Evolutionary conservation across 768 basidiomycete genomes (phyloP).

Genomic region (Leucocoprinus birnbaumii): DNA sequence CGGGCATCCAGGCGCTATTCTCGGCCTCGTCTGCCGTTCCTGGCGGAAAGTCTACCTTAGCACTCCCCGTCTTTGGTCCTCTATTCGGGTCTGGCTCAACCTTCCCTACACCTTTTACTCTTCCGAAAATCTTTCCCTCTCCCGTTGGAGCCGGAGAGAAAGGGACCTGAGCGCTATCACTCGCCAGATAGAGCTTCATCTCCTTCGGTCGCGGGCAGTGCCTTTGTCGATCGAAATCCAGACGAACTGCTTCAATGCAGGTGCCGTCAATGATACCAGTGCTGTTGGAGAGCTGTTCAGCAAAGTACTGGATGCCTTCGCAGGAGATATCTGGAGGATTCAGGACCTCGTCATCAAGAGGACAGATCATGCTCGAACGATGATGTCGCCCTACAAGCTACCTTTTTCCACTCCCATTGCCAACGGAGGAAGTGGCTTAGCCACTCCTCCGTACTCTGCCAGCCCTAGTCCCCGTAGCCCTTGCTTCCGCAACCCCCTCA

Average conservation of each 20-base stretch:
- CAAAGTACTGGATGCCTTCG: slow-evolving; percentile 4
- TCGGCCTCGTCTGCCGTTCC: slow-evolving; percentile 8
- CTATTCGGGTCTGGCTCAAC: slow-evolving; percentile 11
- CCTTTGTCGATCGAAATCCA: slow-evolving; percentile 11
- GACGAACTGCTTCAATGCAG: slow-evolving; percentile 5
- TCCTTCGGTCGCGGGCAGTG: slow-evolving; percentile 7
- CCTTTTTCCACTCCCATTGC: slow-evolving; percentile 1
- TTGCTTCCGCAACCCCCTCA: neutral
- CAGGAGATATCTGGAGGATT: slow-evolving; percentile 5
- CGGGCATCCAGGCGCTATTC: slow-evolving; percentile 8
- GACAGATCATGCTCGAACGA: slow-evolving; percentile 7
- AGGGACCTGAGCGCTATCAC: slow-evolving; percentile 1
- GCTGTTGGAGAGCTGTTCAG: neutral
- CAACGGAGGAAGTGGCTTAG: neutral
- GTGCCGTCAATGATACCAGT: neutral
- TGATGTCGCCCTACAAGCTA: neutral
- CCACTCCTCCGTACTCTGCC: slow-evolving; percentile 7
- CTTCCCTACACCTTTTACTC: slow-evolving; percentile 8
- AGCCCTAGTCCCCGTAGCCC: slow-evolving; percentile 1
- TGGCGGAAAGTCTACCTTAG: slow-evolving; percentile 9
- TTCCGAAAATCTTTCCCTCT: neutral
- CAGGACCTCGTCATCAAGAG: slow-evolving; percentile 5
- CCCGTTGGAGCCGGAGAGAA: slow-evolving; percentile 6
- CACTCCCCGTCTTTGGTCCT: slow-evolving; percentile 11
- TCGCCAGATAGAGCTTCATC: slow-evolving; percentile 8